Evolutionary conservation across 148 eudicot genomes (phyloP).

Genomic region (Rhododendron kiyosumense): DNA sequence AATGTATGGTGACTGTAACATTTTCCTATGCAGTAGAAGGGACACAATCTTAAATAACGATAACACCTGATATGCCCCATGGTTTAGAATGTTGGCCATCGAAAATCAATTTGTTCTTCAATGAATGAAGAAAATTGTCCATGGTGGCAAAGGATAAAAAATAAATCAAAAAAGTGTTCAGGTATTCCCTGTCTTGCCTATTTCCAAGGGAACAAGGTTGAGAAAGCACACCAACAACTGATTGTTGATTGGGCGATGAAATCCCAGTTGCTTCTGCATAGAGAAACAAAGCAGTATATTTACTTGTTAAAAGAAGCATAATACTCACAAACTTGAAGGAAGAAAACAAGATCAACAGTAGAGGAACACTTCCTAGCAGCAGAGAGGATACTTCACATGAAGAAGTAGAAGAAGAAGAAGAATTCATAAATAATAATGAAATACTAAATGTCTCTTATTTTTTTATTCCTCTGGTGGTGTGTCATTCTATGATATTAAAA

Average conservation of each 20-base stretch:
- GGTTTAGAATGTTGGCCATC: neutral
- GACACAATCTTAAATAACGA: neutral
- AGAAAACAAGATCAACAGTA: neutral
- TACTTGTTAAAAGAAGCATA: neutral
- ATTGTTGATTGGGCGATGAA: slow-evolving; percentile 45
- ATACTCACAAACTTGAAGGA: neutral
- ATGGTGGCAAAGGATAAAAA: slow-evolving; percentile 8
- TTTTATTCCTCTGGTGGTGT: neutral
- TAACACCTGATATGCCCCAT: neutral
- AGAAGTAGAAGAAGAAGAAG: too few species aligned
- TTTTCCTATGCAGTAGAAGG: neutral
- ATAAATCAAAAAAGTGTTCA: slow-evolving; percentile 14
- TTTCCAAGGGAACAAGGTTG: slow-evolving; percentile 79
- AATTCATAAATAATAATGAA: neutral
- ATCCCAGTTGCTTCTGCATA: slow-evolving; percentile 73
- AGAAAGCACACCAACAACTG: slow-evolving; percentile 81
- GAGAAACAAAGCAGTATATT: slow-evolving; percentile 8
- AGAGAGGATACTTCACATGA: neutral
- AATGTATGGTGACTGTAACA: neutral
- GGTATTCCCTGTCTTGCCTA: slow-evolving; percentile 44
- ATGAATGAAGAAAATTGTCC: neutral
- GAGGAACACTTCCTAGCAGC: neutral
- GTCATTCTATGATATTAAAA: neutral
- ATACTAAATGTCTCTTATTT: neutral
- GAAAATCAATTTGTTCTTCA: neutral